Evolutionary conservation across 164 flowering plant genomes (phyloP), one percentile per base, ranked within the genome.

Genomic region (Umbellularia californica): DNA sequence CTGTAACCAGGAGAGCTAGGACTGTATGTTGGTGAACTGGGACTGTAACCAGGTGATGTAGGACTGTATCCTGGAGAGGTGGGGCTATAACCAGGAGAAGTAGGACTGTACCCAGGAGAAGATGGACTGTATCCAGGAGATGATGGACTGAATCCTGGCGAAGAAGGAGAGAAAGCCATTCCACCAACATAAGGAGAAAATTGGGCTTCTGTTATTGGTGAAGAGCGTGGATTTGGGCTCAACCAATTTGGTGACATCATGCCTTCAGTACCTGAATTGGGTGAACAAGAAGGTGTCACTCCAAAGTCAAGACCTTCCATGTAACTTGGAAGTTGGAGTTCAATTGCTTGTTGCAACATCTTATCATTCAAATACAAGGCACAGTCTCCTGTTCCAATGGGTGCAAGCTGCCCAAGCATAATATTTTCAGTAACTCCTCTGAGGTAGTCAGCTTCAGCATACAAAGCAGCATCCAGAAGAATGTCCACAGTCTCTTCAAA

Each of bases 401-500:
- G 99, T 19, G 98, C 99, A 70, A 95, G 95, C 84, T 95, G 99
- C 28, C 99, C 99, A 51, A 95, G 82, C 98, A 95, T 93, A 20
- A 95, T 95, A 78, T 95, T 95, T 69, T 93, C 99, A 28, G 98
- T 93, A 14, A 95, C 98, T 71, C 99, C 99, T 75, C 92, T 85
- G 74, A 95, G 85, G 71, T 82, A 60, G 83, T 95, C 99, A 28
- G 90, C 81, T 79, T 95, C 99, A 23, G 99, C 99, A 87, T 83
- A 93, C 4, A 91, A 97, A 70, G 99, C 99, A 74, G 99, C 99
- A 86, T 95, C 99, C 58, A 95, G 89, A 67, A 95, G 94, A 81
- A 95, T 95, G 80, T 96, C 99, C 22, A 95, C 99, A 23, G 99
- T 96, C 80, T 95, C 99, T 76, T 94, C 99, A 80, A 96, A 96